Conservation (phyloP, 2,329 filamentous ascomycete genomes). For the Venturia nashicola region DNA sequence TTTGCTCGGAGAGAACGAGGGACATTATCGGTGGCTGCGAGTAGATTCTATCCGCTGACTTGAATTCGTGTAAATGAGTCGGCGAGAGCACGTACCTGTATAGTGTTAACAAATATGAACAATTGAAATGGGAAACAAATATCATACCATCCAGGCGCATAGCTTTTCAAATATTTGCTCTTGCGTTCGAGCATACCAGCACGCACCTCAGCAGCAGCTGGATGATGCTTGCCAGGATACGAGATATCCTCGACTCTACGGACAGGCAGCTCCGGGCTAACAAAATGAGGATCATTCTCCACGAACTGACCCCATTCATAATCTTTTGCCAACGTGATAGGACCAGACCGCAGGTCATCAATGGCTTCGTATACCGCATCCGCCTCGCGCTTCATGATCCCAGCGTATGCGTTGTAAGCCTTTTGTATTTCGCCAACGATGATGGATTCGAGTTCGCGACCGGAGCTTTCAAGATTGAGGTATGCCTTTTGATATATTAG, state of each 20-base stretch:
- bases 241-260: slow-evolving; percentile 70
- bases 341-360: slow-evolving; percentile 71
- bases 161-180: slow-evolving; percentile 97
- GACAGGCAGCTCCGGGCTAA: slow-evolving; percentile 71
- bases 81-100: slow-evolving; percentile 85
- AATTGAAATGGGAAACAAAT: background rate
- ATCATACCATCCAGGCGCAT: slow-evolving; percentile 82
- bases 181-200: slow-evolving; percentile 90
- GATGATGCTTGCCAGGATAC: slow-evolving; percentile 83
- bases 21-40: slow-evolving; percentile 89
- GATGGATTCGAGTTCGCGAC: slow-evolving; percentile 88
- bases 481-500: slow-evolving; percentile 54
- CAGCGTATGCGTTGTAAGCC: slow-evolving; percentile 86
- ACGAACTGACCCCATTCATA: slow-evolving; percentile 83
- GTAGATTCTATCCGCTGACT: slow-evolving; percentile 81
- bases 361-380: slow-evolving; percentile 67
- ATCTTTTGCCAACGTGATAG: slow-evolving; percentile 87
- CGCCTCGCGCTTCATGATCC: slow-evolving; percentile 81
- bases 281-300: slow-evolving; percentile 67
- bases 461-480: slow-evolving; percentile 85
- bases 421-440: slow-evolving; percentile 97
- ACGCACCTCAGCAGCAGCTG: slow-evolving; percentile 70
- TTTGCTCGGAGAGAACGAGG: slow-evolving; percentile 86
- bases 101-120: slow-evolving; percentile 9
- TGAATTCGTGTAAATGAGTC: slow-evolving; percentile 97